Evolutionary conservation across 768 basidiomycete genomes (phyloP).

Genomic region (Russula lepida): DNA sequence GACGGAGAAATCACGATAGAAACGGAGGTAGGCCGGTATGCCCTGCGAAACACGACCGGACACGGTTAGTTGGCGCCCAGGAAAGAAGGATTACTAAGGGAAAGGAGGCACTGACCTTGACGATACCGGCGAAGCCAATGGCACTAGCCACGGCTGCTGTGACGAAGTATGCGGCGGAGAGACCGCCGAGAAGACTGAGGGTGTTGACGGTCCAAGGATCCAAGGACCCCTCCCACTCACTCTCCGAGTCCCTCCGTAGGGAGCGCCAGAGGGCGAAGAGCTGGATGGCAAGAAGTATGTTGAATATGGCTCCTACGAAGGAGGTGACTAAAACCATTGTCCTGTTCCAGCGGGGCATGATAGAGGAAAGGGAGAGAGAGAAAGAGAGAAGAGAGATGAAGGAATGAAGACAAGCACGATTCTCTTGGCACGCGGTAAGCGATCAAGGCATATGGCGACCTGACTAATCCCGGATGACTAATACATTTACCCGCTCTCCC

Average conservation of each 20-base stretch:
- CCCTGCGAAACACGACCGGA: slow-evolving; percentile 32
- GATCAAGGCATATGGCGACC: background rate
- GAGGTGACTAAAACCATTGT: slow-evolving; percentile 33
- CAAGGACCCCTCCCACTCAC: slow-evolving; percentile 40
- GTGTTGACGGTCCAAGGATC: slow-evolving; percentile 36
- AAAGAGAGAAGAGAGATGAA: background rate
- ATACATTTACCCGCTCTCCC: background rate
- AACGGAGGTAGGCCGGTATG: slow-evolving; percentile 56
- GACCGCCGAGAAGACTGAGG: slow-evolving; percentile 46
- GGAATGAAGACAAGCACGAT: background rate
- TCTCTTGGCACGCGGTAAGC: background rate
- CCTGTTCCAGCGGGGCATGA: slow-evolving; percentile 27
- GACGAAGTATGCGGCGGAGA: slow-evolving; percentile 59
- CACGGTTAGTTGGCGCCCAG: background rate
- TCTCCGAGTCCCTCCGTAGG: slow-evolving; percentile 39
- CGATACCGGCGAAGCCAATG: slow-evolving; percentile 59
- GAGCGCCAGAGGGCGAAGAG: slow-evolving; percentile 38
- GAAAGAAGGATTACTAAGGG: background rate
- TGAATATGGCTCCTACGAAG: slow-evolving; percentile 33
- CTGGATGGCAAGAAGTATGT: slow-evolving; percentile 34
- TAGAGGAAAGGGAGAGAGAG: background rate
- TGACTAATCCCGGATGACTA: no score
- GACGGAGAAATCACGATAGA: slow-evolving; percentile 76
- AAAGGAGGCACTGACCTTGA: slow-evolving; percentile 40
- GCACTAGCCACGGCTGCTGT: slow-evolving; percentile 55